Evolutionary conservation across 768 basidiomycete species (phyloP).

Genomic region (Hypholoma fasciculare): DNA sequence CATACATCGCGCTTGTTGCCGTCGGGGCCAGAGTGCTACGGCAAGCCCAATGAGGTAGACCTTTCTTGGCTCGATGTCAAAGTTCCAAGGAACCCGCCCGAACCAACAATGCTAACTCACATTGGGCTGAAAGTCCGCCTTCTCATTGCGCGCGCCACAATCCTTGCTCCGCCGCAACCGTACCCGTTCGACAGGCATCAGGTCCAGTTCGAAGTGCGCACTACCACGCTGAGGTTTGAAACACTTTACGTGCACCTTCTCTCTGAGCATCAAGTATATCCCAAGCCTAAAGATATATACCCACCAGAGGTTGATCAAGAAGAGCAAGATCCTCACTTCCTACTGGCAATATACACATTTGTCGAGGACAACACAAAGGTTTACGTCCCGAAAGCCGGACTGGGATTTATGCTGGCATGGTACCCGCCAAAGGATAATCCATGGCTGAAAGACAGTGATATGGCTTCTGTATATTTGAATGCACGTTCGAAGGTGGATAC

Average conservation of each 20-base stretch:
- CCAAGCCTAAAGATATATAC: not conserved
- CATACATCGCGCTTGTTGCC: slow-evolving; percentile 2
- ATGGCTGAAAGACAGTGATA: not conserved
- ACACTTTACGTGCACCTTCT: not conserved
- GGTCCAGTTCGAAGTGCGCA: not conserved
- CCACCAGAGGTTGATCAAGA: not conserved
- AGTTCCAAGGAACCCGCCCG: not conserved
- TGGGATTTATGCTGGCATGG: slow-evolving; percentile 1
- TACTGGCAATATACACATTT: slow-evolving; percentile 2
- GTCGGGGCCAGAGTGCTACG: not conserved
- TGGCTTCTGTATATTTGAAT: not conserved
- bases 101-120: slow-evolving; percentile 2
- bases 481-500: slow-evolving; percentile 3
- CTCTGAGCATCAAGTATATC: not conserved
- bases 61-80: not conserved
- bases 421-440: not conserved
- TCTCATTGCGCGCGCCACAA: not conserved
- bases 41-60: not conserved
- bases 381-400: not conserved
- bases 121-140: not conserved
- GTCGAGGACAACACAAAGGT: not conserved
- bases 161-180: not conserved
- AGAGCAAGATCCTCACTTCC: not conserved
- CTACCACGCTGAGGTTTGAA: not conserved
- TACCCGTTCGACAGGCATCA: not conserved